phyloP scores from a whole-genome alignment of 2,329 filamentous ascomycete species.

The Exophiala sp. region DNA sequence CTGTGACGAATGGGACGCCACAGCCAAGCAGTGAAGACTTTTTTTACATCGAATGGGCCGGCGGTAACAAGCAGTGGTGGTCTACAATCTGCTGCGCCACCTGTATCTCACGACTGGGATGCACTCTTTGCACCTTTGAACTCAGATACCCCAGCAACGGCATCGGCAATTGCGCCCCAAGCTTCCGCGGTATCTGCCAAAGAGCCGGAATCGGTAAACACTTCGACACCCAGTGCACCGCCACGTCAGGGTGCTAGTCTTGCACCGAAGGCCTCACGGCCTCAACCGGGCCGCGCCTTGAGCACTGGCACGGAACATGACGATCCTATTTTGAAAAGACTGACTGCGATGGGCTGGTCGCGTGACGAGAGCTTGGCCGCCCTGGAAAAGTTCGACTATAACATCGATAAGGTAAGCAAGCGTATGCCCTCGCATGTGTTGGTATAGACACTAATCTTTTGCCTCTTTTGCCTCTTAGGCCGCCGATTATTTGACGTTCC shows the following conservation, averaged over 20 bases:
- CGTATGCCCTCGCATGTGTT: background rate
- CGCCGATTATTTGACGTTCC: slow-evolving; percentile 31
- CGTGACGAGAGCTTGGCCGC: slow-evolving; percentile 68
- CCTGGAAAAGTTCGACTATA: slow-evolving; percentile 92
- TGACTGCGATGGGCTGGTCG: slow-evolving; percentile 84
- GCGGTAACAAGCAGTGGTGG: slow-evolving; percentile 24
- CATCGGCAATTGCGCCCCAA: background rate
- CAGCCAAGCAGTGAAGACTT: slow-evolving; percentile 41
- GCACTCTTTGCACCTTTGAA: slow-evolving; percentile 65
- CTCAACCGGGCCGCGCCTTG: slow-evolving; percentile 48
- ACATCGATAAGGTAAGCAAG: slow-evolving; percentile 77
- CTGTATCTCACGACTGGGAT: slow-evolving; percentile 75
- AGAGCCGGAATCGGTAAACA: background rate
- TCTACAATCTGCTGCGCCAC: slow-evolving; percentile 37
- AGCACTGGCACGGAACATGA: slow-evolving; percentile 74
- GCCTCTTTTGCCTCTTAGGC: slow-evolving; percentile 24
- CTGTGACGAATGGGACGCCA: slow-evolving; percentile 23
- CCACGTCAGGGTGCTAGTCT: background rate
- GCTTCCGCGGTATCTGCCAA: background rate
- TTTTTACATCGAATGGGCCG: slow-evolving; percentile 36
- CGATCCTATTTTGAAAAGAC: slow-evolving; percentile 81
- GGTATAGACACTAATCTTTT: slow-evolving; percentile 1
- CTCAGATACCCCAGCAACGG: slow-evolving; percentile 6
- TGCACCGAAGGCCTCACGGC: slow-evolving; percentile 23
- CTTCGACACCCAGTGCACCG: background rate